Conservation (phyloP, 2,329 filamentous ascomycete species). For the Colletotrichum lupini region DNA sequence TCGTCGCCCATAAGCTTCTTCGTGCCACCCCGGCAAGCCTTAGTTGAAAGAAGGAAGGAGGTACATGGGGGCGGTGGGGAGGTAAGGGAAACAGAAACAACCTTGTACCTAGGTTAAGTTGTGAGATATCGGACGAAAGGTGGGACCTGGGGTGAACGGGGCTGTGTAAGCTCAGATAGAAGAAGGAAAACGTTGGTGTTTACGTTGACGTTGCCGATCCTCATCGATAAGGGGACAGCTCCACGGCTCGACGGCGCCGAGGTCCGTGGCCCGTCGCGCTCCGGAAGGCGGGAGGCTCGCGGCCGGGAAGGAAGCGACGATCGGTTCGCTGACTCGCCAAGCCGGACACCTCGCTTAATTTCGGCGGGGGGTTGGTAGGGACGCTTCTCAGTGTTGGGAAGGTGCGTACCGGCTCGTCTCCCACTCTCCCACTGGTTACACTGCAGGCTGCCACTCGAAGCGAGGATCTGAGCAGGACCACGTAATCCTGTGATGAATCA, state of each 20-base stretch:
- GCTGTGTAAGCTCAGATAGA: neutral
- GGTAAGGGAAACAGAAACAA: neutral
- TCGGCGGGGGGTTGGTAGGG: too few species aligned
- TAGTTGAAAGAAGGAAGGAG: neutral
- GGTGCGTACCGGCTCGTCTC: neutral
- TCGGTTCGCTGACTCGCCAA: neutral
- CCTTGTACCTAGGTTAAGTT: neutral
- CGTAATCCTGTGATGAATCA: neutral
- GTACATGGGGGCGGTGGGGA: neutral
- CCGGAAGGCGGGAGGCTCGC: neutral
- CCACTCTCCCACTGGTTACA: constrained; percentile 2
- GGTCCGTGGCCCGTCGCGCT: neutral
- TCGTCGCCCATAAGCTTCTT: neutral
- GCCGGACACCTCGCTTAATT: constrained; percentile 1
- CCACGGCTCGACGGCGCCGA: neutral
- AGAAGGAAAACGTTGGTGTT: neutral
- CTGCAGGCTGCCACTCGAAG: neutral
- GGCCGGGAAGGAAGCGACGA: neutral
- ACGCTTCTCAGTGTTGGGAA: neutral
- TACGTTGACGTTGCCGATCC: neutral
- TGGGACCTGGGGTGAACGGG: neutral
- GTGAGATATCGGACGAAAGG: neutral
- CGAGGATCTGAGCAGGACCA: neutral
- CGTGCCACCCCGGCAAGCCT: neutral
- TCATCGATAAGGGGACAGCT: neutral